Evolutionary conservation across 495 filamentous ascomycete genomes (phyloP).

Genomic region (Chaetomium tenue): DNA sequence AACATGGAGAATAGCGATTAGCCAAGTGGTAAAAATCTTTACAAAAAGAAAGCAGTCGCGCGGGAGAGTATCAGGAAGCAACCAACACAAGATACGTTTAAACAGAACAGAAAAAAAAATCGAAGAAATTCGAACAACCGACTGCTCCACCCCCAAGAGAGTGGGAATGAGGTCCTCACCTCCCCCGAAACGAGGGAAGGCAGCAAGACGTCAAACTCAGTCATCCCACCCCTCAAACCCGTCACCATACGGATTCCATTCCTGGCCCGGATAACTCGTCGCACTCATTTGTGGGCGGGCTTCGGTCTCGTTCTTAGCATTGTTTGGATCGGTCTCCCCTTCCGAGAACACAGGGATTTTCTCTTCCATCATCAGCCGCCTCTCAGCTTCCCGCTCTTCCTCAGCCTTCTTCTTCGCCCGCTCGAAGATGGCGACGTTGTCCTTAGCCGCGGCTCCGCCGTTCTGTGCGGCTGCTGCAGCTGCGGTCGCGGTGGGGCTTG

Average conservation of each 20-base stretch:
- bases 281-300: constrained; percentile 65
- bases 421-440: constrained; percentile 38
- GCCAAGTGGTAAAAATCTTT: neutral
- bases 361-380: constrained; percentile 45
- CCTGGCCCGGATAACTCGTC: constrained; percentile 78
- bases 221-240: constrained; percentile 30
- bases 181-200: neutral
- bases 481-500: constrained; percentile 10
- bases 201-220: neutral
- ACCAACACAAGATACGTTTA: neutral
- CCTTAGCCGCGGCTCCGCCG: constrained; percentile 25
- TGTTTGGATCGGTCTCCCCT: constrained; percentile 27
- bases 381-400: constrained; percentile 25
- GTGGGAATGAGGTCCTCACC: too few relatives aligned
- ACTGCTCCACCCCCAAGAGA: neutral
- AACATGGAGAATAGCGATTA: neutral
- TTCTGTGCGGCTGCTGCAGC: constrained; percentile 2
- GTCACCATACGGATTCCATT: constrained; percentile 66
- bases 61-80: neutral
- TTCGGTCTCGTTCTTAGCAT: constrained; percentile 44
- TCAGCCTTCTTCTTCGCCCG: constrained; percentile 34
- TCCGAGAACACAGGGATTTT: constrained; percentile 47
- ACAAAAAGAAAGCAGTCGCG: neutral
- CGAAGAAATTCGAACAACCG: neutral
- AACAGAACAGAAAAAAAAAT: constrained; percentile 4